Evolutionary conservation across 257 asterid species (phyloP).

Genomic region (Fraxinus americana): DNA sequence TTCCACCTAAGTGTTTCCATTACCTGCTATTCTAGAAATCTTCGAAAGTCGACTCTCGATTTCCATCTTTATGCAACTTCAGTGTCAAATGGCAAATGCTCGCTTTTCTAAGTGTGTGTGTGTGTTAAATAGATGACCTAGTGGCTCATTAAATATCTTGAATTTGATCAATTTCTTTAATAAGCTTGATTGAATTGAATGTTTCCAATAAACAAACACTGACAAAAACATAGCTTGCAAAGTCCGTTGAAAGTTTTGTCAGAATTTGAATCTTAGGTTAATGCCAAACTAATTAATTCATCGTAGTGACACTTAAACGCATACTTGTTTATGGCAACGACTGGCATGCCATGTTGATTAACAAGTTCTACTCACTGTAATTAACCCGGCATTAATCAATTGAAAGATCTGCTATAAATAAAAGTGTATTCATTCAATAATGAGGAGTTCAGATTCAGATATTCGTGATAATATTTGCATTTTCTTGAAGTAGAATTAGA

Average conservation of each 20-base stretch:
- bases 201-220: background rate
- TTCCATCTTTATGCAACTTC: slow-evolving; percentile 12
- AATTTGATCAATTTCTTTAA: background rate
- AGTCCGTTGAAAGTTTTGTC: slow-evolving; percentile 10
- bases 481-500: background rate
- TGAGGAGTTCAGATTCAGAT: background rate
- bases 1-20: background rate
- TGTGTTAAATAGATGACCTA: background rate
- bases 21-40: slow-evolving; percentile 6
- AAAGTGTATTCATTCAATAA: background rate
- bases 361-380: slow-evolving; percentile 11
- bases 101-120: background rate
- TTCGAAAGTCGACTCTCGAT: slow-evolving; percentile 20
- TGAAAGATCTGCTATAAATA: slow-evolving; percentile 25
- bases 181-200: background rate
- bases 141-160: background rate
- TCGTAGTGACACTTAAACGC: too few species aligned
- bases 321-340: too few species aligned
- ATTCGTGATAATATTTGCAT: background rate
- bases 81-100: background rate
- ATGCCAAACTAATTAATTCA: too few species aligned
- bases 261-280: background rate
- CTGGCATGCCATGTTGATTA: too few species aligned
- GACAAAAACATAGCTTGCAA: background rate
- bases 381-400: background rate